Percentiles rank a stretch among this genome's conserved stretches.
Conservation (phyloP, 208 protist genomes). For the Naegleria fowleri region DNA sequence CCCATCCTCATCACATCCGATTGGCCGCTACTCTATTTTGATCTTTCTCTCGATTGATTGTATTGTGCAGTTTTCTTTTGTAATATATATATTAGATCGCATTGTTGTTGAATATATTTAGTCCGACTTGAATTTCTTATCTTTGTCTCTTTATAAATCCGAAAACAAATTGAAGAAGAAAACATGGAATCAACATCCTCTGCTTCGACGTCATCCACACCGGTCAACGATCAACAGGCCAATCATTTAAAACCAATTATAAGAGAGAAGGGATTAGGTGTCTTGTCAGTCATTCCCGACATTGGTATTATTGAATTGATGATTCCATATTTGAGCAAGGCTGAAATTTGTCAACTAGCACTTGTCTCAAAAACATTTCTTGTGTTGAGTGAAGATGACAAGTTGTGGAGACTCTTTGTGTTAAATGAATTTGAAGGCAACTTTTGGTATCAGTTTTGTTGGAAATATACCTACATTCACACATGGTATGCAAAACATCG, state of each 20-base stretch:
- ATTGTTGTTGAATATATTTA: too few species aligned
- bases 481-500: background rate
- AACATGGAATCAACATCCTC: too few species aligned
- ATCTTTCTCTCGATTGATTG: too few species aligned
- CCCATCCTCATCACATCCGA: too few species aligned
- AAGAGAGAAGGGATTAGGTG: background rate
- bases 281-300: background rate
- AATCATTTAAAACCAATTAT: constrained; percentile 11
- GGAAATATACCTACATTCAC: background rate
- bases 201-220: background rate
- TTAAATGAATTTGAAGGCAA: background rate
- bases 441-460: background rate
- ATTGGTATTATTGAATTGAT: background rate
- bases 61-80: too few species aligned
- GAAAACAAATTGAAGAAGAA: too few species aligned
- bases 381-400: background rate
- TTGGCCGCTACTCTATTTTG: too few species aligned
- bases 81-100: too few species aligned
- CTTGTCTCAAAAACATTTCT: background rate
- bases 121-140: too few species aligned
- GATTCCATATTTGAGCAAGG: background rate
- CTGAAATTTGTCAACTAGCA: background rate
- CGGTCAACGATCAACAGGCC: background rate
- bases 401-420: background rate
- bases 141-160: too few species aligned